phyloP scores from a whole-genome alignment of 176 grass and related monocot genomes.

The Rhipidocladum racemiflorum region DNA sequence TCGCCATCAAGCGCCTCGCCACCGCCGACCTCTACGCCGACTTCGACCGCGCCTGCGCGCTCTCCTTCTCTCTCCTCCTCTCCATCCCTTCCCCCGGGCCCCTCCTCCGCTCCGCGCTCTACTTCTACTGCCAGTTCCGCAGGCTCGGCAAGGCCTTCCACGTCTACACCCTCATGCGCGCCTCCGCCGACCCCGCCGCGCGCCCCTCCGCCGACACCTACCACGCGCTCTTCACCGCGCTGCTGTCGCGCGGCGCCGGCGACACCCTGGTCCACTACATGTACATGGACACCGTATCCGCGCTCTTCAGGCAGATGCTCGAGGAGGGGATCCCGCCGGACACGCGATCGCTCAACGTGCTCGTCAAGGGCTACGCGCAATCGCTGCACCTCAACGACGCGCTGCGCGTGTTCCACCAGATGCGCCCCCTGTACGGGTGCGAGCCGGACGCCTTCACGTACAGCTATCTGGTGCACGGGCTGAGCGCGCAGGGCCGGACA shows the following conservation, averaged over 20 bases:
- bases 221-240: constrained; percentile 74
- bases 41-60: constrained; percentile 60
- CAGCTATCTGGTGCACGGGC: constrained; percentile 71
- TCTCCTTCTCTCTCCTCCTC: constrained; percentile 64
- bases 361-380: constrained; percentile 69
- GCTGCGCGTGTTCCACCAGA: constrained; percentile 80
- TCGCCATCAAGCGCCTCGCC: constrained; percentile 61
- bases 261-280: constrained; percentile 71
- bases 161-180: constrained; percentile 82
- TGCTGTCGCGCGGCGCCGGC: constrained; percentile 52
- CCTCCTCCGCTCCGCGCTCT: constrained; percentile 55
- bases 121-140: constrained; percentile 76
- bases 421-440: constrained; percentile 55
- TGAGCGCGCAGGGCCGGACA: constrained; percentile 70
- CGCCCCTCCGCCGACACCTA: constrained; percentile 62
- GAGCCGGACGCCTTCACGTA: constrained; percentile 67
- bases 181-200: constrained; percentile 46
- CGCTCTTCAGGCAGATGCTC: constrained; percentile 85
- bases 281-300: constrained; percentile 73
- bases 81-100: constrained; percentile 43
- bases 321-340: constrained; percentile 65
- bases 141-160: constrained; percentile 75
- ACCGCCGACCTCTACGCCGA: constrained; percentile 56
- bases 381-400: constrained; percentile 83
- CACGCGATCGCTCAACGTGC: constrained; percentile 60